Evolutionary conservation across 345 rosid genomes (phyloP).

Genomic region (Eutrema yunnanense): DNA sequence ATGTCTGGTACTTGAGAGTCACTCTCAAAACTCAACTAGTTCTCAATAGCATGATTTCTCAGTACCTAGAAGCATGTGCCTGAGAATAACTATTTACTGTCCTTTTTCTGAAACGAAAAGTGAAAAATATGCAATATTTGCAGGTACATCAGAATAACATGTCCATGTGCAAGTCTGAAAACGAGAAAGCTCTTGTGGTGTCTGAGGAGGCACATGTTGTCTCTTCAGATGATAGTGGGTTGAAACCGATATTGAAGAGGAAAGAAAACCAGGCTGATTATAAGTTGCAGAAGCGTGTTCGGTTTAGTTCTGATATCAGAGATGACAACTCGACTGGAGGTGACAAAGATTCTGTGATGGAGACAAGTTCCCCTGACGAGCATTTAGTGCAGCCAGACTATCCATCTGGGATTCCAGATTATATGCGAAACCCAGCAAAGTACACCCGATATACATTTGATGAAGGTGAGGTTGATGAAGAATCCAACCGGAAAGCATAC

Average conservation of each 20-base stretch:
- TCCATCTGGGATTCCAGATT: constrained; percentile 59
- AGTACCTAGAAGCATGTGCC: not conserved
- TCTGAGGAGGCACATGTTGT: constrained; percentile 19
- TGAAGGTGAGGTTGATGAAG: constrained; percentile 56
- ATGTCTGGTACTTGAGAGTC: not conserved
- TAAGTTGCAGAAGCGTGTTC: constrained; percentile 66
- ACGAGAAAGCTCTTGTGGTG: constrained; percentile 10
- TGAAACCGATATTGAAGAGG: constrained; percentile 75
- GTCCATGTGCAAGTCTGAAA: not conserved
- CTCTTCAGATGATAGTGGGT: constrained; percentile 35
- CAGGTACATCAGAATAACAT: constrained; percentile 4
- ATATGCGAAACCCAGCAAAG: constrained; percentile 65
- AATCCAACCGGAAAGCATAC: constrained; percentile 54
- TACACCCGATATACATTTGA: constrained; percentile 68
- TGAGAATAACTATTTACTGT: not conserved
- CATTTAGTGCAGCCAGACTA: constrained; percentile 10
- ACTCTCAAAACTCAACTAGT: not conserved
- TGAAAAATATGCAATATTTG: not conserved
- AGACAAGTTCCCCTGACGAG: constrained; percentile 18
- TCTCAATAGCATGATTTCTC: not conserved
- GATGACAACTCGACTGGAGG: constrained; percentile 26
- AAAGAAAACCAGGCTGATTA: constrained; percentile 44
- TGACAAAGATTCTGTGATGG: constrained; percentile 30
- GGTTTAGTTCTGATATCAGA: constrained; percentile 56
- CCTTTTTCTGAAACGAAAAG: not conserved